Evolutionary conservation across 2,329 filamentous ascomycete genomes (phyloP).

Genomic region (Esteya vermicola): DNA sequence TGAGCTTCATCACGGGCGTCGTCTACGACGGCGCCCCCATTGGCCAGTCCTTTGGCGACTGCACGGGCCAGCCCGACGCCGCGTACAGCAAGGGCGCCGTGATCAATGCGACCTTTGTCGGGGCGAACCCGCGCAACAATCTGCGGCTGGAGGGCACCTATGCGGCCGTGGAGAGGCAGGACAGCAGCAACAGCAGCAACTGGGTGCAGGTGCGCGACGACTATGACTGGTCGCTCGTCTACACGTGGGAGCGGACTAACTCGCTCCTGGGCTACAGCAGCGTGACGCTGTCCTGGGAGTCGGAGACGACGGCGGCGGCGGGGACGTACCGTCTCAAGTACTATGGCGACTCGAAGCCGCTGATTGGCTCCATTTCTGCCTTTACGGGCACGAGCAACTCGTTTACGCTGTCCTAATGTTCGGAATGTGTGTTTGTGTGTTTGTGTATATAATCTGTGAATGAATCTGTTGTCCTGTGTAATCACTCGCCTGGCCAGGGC

Average conservation of each 20-base stretch:
- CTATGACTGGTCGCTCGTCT: conserved; percentile 69
- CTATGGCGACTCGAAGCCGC: conserved; percentile 63
- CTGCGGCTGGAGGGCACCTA: conserved; percentile 65
- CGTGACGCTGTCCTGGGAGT: conserved; percentile 66
- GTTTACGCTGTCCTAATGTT: conserved; percentile 13
- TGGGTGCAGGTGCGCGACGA: conserved; percentile 65
- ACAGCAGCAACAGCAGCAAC: conserved; percentile 15
- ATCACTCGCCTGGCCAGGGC: conserved; percentile 36
- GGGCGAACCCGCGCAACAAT: conserved; percentile 80
- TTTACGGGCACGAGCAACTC: conserved; percentile 32
- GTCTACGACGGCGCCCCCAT: conserved; percentile 55
- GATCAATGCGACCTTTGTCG: conserved; percentile 58
- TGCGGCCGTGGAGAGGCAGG: conserved; percentile 55
- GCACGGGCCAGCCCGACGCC: conserved; percentile 36
- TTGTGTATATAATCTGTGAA: neutral
- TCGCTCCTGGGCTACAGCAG: conserved; percentile 58
- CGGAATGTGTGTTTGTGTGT: neutral
- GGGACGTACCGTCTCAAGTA: conserved; percentile 68
- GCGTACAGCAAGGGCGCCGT: conserved; percentile 42
- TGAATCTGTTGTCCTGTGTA: neutral
- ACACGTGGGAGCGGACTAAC: conserved; percentile 63
- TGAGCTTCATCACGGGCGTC: conserved; percentile 70
- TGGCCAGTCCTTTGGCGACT: conserved; percentile 52
- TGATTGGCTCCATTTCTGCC: conserved; percentile 35
- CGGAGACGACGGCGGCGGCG: conserved; percentile 39